A percentile compares a stretch with the other conserved stretches of the same genome.
phyloP scores from a whole-genome alignment of 169 alveolate species.

The Sarcocystis neurona region DNA sequence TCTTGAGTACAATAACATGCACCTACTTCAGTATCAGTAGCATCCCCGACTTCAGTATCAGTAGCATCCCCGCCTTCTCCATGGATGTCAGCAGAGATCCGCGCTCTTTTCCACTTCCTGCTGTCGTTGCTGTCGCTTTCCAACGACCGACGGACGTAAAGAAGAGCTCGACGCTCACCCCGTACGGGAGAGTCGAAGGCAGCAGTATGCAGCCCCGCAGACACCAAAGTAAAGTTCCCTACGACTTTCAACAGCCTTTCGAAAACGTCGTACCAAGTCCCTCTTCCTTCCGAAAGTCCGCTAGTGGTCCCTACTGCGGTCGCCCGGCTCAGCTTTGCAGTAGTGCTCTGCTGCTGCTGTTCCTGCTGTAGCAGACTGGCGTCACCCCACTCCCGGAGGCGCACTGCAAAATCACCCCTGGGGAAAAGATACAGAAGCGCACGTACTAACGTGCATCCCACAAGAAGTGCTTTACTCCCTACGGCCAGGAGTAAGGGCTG shows the following conservation, averaged over 20 bases:
- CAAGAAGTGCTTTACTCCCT: slow-evolving; percentile 72
- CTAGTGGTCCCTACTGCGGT: no score
- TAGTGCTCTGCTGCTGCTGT: neutral
- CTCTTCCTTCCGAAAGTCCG: no score
- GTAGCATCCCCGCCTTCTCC: no score
- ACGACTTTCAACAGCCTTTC: slow-evolving; percentile 66
- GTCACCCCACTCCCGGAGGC: slow-evolving; percentile 41
- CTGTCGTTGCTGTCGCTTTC: no score
- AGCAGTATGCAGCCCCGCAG: slow-evolving; percentile 66
- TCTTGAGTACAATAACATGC: no score
- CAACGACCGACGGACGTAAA: neutral
- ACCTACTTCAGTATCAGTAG: no score
- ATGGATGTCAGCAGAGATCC: no score
- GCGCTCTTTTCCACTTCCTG: no score
- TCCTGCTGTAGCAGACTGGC: slow-evolving; percentile 33
- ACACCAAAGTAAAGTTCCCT: slow-evolving; percentile 66
- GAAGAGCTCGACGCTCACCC: slow-evolving; percentile 11
- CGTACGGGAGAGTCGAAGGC: neutral
- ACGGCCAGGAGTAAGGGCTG: slow-evolving; percentile 64
- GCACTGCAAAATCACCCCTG: slow-evolving; percentile 60
- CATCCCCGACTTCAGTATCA: no score
- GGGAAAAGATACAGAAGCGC: slow-evolving; percentile 65
- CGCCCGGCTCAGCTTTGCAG: no score
- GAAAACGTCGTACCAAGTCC: slow-evolving; percentile 32
- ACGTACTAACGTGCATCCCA: slow-evolving; percentile 67